Evolutionary conservation across 345 rosid species (phyloP).

Genomic region (Viola odorata): DNA sequence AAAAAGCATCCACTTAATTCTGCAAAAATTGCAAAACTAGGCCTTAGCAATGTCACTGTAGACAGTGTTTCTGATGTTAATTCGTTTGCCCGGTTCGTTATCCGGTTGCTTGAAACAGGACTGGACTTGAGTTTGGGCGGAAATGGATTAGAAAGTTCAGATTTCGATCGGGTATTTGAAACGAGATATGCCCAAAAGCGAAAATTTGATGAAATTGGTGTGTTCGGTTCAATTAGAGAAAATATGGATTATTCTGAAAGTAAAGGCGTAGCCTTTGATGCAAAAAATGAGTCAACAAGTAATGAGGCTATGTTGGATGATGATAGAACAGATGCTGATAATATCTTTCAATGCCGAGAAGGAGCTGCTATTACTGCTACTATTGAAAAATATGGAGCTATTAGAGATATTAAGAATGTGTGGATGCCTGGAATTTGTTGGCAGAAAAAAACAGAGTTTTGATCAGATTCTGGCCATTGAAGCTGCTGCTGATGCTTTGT

Average conservation of each 20-base stretch:
- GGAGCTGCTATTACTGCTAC: slow-evolving; percentile 24
- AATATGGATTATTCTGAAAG: slow-evolving; percentile 6
- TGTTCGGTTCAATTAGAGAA: slow-evolving; percentile 15
- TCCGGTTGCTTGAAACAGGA: slow-evolving; percentile 29
- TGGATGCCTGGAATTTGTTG: slow-evolving; percentile 16
- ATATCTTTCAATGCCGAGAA: background rate
- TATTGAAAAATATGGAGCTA: slow-evolving; percentile 41
- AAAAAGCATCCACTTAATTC: slow-evolving; percentile 77
- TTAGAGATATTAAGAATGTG: slow-evolving; percentile 22
- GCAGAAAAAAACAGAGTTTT: slow-evolving; percentile 23
- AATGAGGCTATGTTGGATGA: background rate
- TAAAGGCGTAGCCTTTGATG: slow-evolving; percentile 12
- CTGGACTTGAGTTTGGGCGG: slow-evolving; percentile 11
- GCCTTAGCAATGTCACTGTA: slow-evolving; percentile 52
- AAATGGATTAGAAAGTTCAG: slow-evolving; percentile 16
- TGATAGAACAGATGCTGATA: background rate
- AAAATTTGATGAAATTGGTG: slow-evolving; percentile 16
- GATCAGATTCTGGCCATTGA: slow-evolving; percentile 39
- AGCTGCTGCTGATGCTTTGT: slow-evolving; percentile 34
- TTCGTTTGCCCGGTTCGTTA: slow-evolving; percentile 43
- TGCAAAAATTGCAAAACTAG: slow-evolving; percentile 61
- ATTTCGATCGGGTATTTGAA: slow-evolving; percentile 12
- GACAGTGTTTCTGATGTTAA: slow-evolving; percentile 58
- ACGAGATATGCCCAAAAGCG: slow-evolving; percentile 7
- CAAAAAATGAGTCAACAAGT: slow-evolving; percentile 6